A percentile compares a stretch with the other conserved stretches of the same genome.
phyloP scores from a whole-genome alignment of 352 stramenopile species.

The Pythium chondricola region DNA sequence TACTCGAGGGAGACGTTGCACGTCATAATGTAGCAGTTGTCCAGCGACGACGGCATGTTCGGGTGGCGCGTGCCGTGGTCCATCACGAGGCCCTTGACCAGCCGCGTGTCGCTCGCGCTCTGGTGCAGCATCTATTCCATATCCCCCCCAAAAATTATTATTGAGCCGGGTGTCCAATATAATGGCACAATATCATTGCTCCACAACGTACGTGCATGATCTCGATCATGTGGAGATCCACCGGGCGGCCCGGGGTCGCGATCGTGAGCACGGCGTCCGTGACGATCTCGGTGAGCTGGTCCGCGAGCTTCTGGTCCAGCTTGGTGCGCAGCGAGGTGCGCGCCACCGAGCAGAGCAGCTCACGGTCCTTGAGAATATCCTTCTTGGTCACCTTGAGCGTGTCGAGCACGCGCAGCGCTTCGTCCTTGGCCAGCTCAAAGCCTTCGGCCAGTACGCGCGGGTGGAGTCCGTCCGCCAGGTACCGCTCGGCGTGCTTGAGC shows the following conservation, averaged over 20 bases:
- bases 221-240: constrained; percentile 99
- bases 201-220: constrained; percentile 91
- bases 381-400: constrained; percentile 79
- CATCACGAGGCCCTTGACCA: constrained; percentile 95
- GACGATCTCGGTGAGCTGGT: constrained; percentile 95
- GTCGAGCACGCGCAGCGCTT: constrained; percentile 93
- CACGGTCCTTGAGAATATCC: constrained; percentile 90
- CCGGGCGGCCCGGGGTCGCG: constrained; percentile 64
- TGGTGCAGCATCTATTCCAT: constrained; percentile 96
- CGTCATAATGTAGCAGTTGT: constrained; percentile 99
- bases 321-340: constrained; percentile 97
- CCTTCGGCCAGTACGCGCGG: constrained; percentile 96
- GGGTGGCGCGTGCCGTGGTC: constrained; percentile 98
- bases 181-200: not conserved
- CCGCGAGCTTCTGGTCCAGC: constrained; percentile 90
- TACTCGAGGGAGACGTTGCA: constrained; percentile 99
- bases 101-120: constrained; percentile 88
- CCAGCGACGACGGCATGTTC: constrained; percentile 96
- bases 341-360: constrained; percentile 92
- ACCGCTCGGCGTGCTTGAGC: constrained; percentile 96
- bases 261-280: constrained; percentile 97
- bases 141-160: not conserved
- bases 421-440: constrained; percentile 96
- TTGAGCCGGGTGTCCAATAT: too few species aligned
- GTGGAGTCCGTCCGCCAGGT: constrained; percentile 95